Base-by-base conservation (phyloP, 202 grass and related monocot genomes). In the Cymbopogon flexuosus region DNA sequence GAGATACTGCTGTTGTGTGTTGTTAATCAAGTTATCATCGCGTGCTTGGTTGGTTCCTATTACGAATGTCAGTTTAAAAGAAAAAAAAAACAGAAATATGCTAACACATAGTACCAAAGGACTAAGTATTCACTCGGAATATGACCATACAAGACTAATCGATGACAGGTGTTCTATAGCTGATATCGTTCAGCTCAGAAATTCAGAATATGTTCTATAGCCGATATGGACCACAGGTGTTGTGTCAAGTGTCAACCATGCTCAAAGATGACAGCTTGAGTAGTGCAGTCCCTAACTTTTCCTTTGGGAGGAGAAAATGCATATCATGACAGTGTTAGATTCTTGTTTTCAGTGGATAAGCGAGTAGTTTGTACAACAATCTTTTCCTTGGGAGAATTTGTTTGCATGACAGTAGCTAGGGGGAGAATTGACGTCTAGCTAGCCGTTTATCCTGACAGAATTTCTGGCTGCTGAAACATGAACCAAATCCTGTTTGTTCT, bases 391-490 rank as follows among this genome's bases (percentile, higher is more conserved):
- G 40, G 39, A 10, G 66, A 70, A 45, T 70, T 3, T 59, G 42
- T 66, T 73, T 30, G 40, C 69, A 60, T 64, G 35, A 45, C 35
- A 37, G 13, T 29, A 60, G n/a, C 30, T 65, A 35, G 30, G 14
- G 22, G 21, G 64, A 22, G 67, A 85, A 60, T 58, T 56, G 83
- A 65, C 24, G 21, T 23, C 21, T 11, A 60, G 58, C 54, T 80
- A 13, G 67, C 62, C 59, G 35, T 56, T 75, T 86, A 80, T 66
- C 76, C 31, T 40, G 40, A 69, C 19, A 72, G 77, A 60, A 80
- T 76, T 86, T 76, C 19, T 68, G 3, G 39, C 70, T 58, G 47
- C 49, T 39, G 68, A 69, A 85, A 76, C 77, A 86, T 81, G 84
- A 76, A 52, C 62, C 64, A 65, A 77, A 82, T 82, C 65, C 9